Base-by-base conservation (phyloP, 176 grass and related monocot species). In the Tillandsia leiboldiana region DNA sequence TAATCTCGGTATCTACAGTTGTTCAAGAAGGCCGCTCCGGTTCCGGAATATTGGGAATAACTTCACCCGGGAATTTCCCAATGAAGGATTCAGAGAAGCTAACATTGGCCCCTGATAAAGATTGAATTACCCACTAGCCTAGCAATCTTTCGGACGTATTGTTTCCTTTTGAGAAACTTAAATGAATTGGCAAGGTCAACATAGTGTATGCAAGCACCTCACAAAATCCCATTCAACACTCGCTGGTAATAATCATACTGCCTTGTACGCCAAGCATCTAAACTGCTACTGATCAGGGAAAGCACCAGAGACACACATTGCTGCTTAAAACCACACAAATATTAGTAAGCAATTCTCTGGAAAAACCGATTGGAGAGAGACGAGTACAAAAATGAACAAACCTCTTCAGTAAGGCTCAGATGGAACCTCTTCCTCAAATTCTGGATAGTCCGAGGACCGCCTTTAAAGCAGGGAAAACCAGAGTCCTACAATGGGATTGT, bases 291-390 rank as follows among this genome's bases (percentile, higher is more conserved):
- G 73, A 99, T 99, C 74, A 99, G 78, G 15, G 95, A 99, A 27
- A 99, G 95, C 23, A 99, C 95, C 72, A 94, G 77, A n/a, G 84
- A 99, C 17, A 99, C 95, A 27, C 95, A 99, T 99, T 99, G 95
- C 95, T 99, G 84, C 77, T 70, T 51, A 24, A 82, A 87, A 75
- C 53, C 49, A 81, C 64, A 58, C 2, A 69, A 2, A 63, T 23
- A 79, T 73, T 22, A 73, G 12, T 73, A 33, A 79, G 64, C 61
- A 67, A 47, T 62, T 9, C 33, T 26, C 22, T 20, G 24, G 9
- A 26, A 50, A 50, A 14, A 75, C 1, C 49, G 42, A 49, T 2
- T 47, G 13, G 53, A 62, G 62, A 48, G 12, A 58, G 66, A 11
- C 6, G 63, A 69, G 76, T 54, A 82, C 26, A 57, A 47, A 63